Evolutionary conservation across 345 rosid genomes (phyloP), one percentile per base, ranked within the genome.

Genomic region (Balakata baccata): DNA sequence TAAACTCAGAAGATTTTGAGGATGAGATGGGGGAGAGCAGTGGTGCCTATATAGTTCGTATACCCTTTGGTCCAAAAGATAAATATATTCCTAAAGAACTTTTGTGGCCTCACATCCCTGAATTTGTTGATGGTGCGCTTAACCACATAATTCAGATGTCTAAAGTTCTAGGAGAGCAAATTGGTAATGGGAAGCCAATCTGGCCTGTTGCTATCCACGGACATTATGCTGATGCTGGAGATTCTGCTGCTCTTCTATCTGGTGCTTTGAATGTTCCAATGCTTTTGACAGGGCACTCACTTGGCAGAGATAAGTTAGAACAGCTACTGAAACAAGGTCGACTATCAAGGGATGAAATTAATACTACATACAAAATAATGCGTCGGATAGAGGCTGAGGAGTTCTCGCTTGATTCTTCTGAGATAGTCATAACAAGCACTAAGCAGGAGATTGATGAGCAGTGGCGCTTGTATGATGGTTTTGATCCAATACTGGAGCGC

Each of bases 161-260:
- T 67, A 93, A 84, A 81, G 98, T 90, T 83, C 89, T 93, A 11
- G 98, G 97, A 45, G 98, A 93, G 84, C 97, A 96, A 86, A 81
- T 93, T 85, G 90, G 91, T 81, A 80, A 82, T 63, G 97, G 97
- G 74, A 92, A 88, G 82, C 96, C 96, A 11, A 84, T 93, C 63
- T 96, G 99, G 99, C 99, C 99, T 50, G 81, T 87, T 74, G 96
- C 97, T 53, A 91, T 96, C 80, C 99, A 96, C 78, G 98, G 99
- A 64, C 99, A 96, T 76, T 96, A 91, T 80, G 99, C 99, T 25
- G 98, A 96, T 88, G 99, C 98, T 69, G 98, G 99, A 18, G 95
- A 96, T 64, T 87, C 95, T 41, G 85, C 93, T 57, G 97, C 98
- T 75, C 95, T 96, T 81, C 79, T 96, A 54, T 93, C 99, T 0